Base-by-base conservation (phyloP, 495 filamentous ascomycete genomes). In the Geopyxis carbonaria region DNA sequence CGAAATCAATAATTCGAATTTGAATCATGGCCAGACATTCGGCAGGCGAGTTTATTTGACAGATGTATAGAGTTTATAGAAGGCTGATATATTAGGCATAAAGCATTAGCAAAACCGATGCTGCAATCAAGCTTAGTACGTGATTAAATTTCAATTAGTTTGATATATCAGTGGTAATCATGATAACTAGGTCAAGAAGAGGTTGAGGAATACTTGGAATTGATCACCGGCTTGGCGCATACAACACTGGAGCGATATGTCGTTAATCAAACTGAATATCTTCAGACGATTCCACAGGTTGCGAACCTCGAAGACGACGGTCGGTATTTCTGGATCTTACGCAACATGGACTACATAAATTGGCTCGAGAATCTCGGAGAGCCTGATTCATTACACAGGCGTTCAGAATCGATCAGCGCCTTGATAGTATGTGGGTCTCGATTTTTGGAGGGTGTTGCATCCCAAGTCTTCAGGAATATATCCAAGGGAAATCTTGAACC, bases 241-340 rank as follows among this genome's bases (percentile, higher is more conserved):
- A n/a, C n/a, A n/a, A 22, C 18, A 37, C 8, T 37, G 8, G 20
- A 37, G 9, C 8, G 6, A 8, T 37, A 22, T 20, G 9, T 22
- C 4, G 14, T 37, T 37, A 9, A 19, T 22, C 34, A 19, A 37
- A 37, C 19, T 8, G 8, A 37, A 22, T 22, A 37, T 37, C 15
- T 37, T 37, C 15, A 37, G 8, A 18, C 5, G 7, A 6, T 19
- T 22, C 8, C 7, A 37, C 11, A 37, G 13, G 34, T 9, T 6
- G 7, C 5, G 19, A 20, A 22, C 7, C 34, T 22, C 14, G 14
- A 37, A 20, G 6, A 6, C 5, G 34, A 37, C 14, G 34, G 14
- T 9, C 5, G 18, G 14, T 37, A 37, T 37, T 37, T 37, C 8
- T 37, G 34, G 34, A 22, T 37, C 6, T 37, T 37, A 14, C 34